A percentile compares a stretch with the other conserved stretches of the same genome.
Conservation (phyloP, 2,329 filamentous ascomycete genomes). For the Beauveria bassiana region DNA sequence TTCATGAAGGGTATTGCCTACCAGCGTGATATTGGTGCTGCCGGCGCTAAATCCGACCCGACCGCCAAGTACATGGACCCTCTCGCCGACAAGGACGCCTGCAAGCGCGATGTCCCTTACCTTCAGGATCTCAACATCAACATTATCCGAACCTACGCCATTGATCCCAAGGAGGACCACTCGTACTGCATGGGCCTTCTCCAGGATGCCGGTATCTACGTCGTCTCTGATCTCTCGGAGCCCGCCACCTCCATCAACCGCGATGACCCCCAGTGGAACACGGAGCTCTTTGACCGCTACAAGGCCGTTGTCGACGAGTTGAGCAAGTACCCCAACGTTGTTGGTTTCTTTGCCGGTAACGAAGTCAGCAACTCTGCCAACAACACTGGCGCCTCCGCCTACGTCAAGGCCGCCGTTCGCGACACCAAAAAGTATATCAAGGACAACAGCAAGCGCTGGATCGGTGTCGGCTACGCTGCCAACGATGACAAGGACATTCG, state of each 20-base stretch:
- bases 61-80: slow-evolving; percentile 65
- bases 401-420: slow-evolving; percentile 94
- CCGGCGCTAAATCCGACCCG: slow-evolving; percentile 37
- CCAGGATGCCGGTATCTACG: slow-evolving; percentile 82
- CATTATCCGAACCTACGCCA: slow-evolving; percentile 88
- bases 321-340: slow-evolving; percentile 76
- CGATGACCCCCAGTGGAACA: slow-evolving; percentile 69
- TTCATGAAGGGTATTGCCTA: slow-evolving; percentile 94
- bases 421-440: slow-evolving; percentile 95
- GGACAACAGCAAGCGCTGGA: slow-evolving; percentile 63
- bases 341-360: slow-evolving; percentile 98
- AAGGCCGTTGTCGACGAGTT: slow-evolving; percentile 75
- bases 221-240: slow-evolving; percentile 83
- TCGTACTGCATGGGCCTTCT: slow-evolving; percentile 77
- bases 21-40: slow-evolving; percentile 67
- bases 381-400: slow-evolving; percentile 87
- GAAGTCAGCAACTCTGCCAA: slow-evolving; percentile 85
- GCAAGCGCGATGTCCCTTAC: slow-evolving; percentile 79
- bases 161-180: slow-evolving; percentile 75
- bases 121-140: slow-evolving; percentile 77
- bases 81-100: slow-evolving; percentile 61
- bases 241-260: slow-evolving; percentile 81
- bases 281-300: slow-evolving; percentile 72
- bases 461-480: slow-evolving; percentile 93
- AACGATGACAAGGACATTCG: slow-evolving; percentile 86